Evolutionary conservation across 805 yeast genomes (phyloP), one percentile per base, ranked within the genome.

Genomic region (Yarrowia divulgata): DNA sequence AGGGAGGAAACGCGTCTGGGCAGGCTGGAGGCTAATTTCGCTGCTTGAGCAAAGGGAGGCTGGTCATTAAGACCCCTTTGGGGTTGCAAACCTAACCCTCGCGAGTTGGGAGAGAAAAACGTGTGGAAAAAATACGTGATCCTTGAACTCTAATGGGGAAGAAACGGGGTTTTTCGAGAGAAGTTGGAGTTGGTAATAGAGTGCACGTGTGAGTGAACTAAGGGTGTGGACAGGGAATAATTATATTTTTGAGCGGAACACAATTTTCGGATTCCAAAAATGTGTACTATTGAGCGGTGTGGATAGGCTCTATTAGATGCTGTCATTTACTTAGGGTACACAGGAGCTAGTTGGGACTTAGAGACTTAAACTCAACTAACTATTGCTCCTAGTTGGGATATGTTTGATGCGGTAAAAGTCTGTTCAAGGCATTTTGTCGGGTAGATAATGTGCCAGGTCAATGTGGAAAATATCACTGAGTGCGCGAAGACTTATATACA

Each of bases 41-140:
- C 48, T 16, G 46, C n/a, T 13, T 9, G 34, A 32, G 29, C 16
- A 32, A 60, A 45, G 19, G 66, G 34, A 19, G 66, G 66, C 66
- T 60, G 66, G 66, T 60, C 66, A 60, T 60, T 60, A 43, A 60
- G 29, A 9, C 66, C 18, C 9, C 16, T 12, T 45, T 19, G 43
- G 52, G 66, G 5, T 1, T 18, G 0, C 1, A n/a, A 32, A 29
- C 66, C 66, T 60, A 60, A 45, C 66, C 66, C 66, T 60, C 64
- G 64, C 29, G 64, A 10, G 19, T 39, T 13, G 34, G 45, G 43
- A n/a, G 58, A 13, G 10, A 35, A 54, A 54, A 40, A 34, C 8
- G 9, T 9, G 37, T 49, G 54, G 12, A 29, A 48, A 29, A 48
- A 13, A 14, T 48, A 32, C 37, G 10, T 7, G 37, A 34, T 7